Evolutionary conservation across 2,329 filamentous ascomycete genomes (phyloP), one percentile per base, ranked within the genome.

Genomic region (Fusarium sambucinum): DNA sequence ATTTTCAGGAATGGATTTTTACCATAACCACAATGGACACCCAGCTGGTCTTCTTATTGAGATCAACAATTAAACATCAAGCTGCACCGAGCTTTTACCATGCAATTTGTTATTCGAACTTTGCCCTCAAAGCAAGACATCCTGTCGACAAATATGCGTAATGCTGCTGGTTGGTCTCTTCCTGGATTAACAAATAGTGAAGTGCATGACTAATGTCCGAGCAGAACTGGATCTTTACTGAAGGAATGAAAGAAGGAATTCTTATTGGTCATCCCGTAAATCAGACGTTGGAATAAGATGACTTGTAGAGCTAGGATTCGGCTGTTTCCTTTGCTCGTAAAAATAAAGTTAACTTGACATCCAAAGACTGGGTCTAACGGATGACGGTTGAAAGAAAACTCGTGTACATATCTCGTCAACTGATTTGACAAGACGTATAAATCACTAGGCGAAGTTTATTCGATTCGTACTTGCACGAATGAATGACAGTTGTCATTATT

Each of bases 391-490:
- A 33, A 13, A 48, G 32, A 33, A 13, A 48, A 33, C 23, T 35
- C 17, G 30, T 48, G 46, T 30, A n/a, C n/a, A n/a, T n/a, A 33
- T 35, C 16, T 16, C 33, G 30, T 35, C 30, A 35, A 35, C 17
- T 48, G 33, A 40, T 51, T 51, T 40, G 23, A 40, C 33, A 51
- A 19, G 23, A 16, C 47, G 47, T 51, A 51, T 40, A 29, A 40
- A 40, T 38, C 35, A 38, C 23, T 40, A 27, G 23, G 33, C 33
- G 10, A 40, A 51, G 47, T 40, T 35, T 29, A 51, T 29, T 19
- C 6, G 8, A 51, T 13, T 27, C n/a, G 11, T 8, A 12, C 17
- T 50, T n/a, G 32, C 32, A 37, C 35, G 17, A 33, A 19, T 50
- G 8, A 23, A 19, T 38, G 17, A 8, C n/a, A 27, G 6, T 19